Base-by-base conservation (phyloP, 495 filamentous ascomycete genomes). In the Hypoxylon subgilvum region DNA sequence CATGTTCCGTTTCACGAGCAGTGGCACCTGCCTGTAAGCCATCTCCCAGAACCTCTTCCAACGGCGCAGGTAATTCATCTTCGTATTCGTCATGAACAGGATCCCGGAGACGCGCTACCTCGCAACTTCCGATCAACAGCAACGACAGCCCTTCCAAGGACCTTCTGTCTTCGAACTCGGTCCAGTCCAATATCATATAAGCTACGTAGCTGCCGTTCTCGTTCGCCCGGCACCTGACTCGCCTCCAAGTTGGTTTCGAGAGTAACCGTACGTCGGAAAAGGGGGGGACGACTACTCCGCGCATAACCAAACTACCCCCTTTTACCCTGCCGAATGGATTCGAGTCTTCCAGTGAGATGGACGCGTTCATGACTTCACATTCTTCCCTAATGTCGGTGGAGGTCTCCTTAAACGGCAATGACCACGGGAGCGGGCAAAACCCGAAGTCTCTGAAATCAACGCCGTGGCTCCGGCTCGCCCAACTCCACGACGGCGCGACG, bases 401-500 rank as follows among this genome's bases (percentile, higher is more conserved):
- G 5, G 10, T 5, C 27, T 30, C 27, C 5, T 30, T 10, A n/a
- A n/a, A n/a, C n/a, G n/a, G n/a, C n/a, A n/a, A n/a, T 30, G 27
- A 30, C 27, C 27, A 5, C 5, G 27, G 5, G 10, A 30, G 27
- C 5, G 27, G 10, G 27, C 27, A n/a, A 30, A 30, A 10, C 27
- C 27, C 27, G 10, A 10, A 5, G 10, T 30, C 5, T 10, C 4
- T 13, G 10, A 52, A 52, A 10, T 28, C 32, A 14, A 52, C 27
- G 14, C 34, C 12, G 25, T 40, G 34, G 16, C n/a, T 14, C 5
- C 48, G 36, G 14, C 48, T 40, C 3, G 48, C 36, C 48, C 48
- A 52, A 19, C 48, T 52, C 48, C 48, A 52, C 2, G 48, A 52
- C 14, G 48, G 48, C 4, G 48, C 48, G 23, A 42, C 17, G 36